Conservation (phyloP, 805 yeast species). For the Spathaspora boniae region DNA sequence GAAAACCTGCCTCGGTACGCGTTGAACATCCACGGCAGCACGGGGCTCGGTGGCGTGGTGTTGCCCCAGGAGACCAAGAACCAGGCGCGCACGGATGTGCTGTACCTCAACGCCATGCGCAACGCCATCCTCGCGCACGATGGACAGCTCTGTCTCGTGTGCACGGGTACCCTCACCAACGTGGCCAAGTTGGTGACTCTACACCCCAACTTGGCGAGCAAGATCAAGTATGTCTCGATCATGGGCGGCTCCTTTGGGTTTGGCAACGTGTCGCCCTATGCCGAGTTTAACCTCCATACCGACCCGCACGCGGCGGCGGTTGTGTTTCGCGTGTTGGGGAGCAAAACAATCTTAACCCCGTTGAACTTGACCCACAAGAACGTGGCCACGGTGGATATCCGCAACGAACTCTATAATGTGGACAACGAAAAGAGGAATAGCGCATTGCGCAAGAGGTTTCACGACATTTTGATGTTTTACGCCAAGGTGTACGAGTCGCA, state of each 20-base stretch:
- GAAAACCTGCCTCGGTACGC: slow-evolving; percentile 49
- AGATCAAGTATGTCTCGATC: slow-evolving; percentile 53
- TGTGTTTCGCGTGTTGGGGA: slow-evolving; percentile 38
- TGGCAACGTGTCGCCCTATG: slow-evolving; percentile 49
- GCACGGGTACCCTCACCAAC: slow-evolving; percentile 79
- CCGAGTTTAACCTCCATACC: slow-evolving; percentile 73
- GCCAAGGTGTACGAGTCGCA: slow-evolving; percentile 12
- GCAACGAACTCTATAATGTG: slow-evolving; percentile 26
- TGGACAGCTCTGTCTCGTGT: slow-evolving; percentile 56
- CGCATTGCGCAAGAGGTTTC: slow-evolving; percentile 39
- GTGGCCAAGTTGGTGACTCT: slow-evolving; percentile 51
- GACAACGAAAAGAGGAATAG: slow-evolving; percentile 25
- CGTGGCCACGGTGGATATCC: slow-evolving; percentile 36
- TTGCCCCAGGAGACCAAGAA: slow-evolving; percentile 43
- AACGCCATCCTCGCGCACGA: slow-evolving; percentile 41
- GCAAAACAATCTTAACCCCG: slow-evolving; percentile 58
- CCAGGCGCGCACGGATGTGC: slow-evolving; percentile 14
- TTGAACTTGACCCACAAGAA: slow-evolving; percentile 70
- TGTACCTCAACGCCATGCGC: slow-evolving; percentile 34
- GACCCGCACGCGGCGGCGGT: slow-evolving; percentile 74
- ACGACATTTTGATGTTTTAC: slow-evolving; percentile 22
- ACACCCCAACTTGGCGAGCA: slow-evolving; percentile 51
- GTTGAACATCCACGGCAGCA: slow-evolving; percentile 64
- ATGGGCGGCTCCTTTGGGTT: slow-evolving; percentile 73
- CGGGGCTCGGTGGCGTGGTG: slow-evolving; percentile 76